These are phyloP conservation scores for Fraxinus cuspidata DNA, from an alignment of 257 asterid species.

Conservation along the genomic window DNA sequence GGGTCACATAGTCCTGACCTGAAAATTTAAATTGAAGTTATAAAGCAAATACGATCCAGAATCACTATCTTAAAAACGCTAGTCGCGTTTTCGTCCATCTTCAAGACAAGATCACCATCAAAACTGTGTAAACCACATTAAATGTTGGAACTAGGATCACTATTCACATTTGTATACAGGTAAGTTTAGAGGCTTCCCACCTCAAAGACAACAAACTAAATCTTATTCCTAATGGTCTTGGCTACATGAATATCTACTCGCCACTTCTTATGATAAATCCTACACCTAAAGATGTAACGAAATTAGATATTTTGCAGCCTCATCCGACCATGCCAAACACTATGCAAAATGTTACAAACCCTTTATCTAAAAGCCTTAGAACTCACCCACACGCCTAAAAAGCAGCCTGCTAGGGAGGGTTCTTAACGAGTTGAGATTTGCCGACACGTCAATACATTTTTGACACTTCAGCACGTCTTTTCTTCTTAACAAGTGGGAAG, in stretches of 20 bases:
- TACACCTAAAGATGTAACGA: neutral
- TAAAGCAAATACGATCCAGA: neutral
- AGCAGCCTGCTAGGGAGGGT: neutral
- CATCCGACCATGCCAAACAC: neutral
- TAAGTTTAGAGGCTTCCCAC: neutral
- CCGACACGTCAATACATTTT: neutral
- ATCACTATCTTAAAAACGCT: neutral
- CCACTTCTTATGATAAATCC: neutral
- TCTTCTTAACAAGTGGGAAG: neutral
- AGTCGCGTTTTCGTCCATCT: neutral
- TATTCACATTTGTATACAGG: neutral
- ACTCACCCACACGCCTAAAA: neutral
- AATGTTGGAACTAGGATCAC: too few relatives aligned
- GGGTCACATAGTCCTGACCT: constrained; percentile 80
- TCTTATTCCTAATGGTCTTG: neutral
- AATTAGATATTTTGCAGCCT: neutral
- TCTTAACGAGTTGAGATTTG: neutral
- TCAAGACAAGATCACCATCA: neutral
- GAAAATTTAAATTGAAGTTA: constrained; percentile 13
- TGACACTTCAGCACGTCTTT: neutral
- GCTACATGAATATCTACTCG: neutral
- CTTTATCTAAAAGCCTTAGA: neutral
- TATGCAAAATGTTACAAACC: neutral
- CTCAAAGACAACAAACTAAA: neutral
- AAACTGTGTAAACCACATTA: too few relatives aligned